Percentiles rank a stretch among this genome's conserved stretches.
Conservation (phyloP, 208 protist species). For the Wallacemonas sp. region DNA sequence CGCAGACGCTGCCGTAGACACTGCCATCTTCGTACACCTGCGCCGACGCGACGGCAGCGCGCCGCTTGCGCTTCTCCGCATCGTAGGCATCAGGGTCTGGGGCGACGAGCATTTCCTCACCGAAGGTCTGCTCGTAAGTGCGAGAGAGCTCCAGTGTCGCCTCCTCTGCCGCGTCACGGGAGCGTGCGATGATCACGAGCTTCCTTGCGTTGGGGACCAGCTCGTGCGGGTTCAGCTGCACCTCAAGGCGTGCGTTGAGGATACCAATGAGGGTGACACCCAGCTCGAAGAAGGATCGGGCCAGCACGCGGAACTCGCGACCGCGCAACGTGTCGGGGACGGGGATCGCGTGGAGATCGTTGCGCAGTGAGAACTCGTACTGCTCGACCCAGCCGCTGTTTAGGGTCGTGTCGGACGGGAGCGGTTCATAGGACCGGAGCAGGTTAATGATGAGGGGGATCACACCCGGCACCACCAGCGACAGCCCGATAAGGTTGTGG, state of each 20-base stretch:
- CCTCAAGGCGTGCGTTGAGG: constrained; percentile 43
- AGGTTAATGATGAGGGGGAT: constrained; percentile 82
- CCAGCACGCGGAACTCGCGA: constrained; percentile 54
- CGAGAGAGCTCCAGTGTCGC: constrained; percentile 47
- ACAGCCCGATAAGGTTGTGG: constrained; percentile 73
- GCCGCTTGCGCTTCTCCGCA: constrained; percentile 9
- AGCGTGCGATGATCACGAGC: constrained; percentile 70
- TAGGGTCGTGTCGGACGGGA: constrained; percentile 47
- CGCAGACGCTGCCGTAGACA: background rate
- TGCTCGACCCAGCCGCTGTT: constrained; percentile 70
- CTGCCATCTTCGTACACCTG: background rate
- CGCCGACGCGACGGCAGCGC: background rate
- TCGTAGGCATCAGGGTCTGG: constrained; percentile 43
- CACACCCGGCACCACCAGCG: constrained; percentile 67
- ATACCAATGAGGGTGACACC: constrained; percentile 78
- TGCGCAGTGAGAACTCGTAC: constrained; percentile 83
- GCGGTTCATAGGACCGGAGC: constrained; percentile 76
- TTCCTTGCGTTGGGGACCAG: constrained; percentile 55
- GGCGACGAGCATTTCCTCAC: constrained; percentile 56
- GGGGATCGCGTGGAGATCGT: constrained; percentile 68
- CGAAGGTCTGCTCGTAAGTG: constrained; percentile 44
- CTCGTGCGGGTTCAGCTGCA: constrained; percentile 69
- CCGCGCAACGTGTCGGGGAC: constrained; percentile 62
- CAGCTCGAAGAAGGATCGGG: constrained; percentile 51
- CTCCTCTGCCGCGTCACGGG: constrained; percentile 41